These are phyloP conservation scores for Polyplosphaeria fusca DNA, from an alignment of 495 filamentous ascomycete genomes.

Conservation along the genomic window DNA sequence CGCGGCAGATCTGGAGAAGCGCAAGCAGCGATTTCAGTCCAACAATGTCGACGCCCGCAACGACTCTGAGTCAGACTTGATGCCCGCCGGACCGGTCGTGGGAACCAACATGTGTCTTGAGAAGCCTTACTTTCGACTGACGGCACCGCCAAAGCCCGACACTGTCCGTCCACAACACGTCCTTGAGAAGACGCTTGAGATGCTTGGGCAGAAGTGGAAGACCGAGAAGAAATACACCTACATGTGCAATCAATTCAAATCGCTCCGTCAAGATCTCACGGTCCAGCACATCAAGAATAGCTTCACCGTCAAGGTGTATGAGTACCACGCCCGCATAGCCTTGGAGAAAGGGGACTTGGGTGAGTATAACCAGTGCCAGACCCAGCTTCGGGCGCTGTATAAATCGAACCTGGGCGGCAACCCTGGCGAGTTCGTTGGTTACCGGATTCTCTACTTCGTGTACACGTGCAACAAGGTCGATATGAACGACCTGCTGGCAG, in stretches of 20 bases:
- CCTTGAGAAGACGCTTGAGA: slow-evolving; percentile 76
- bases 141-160: slow-evolving; percentile 78
- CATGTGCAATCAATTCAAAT: slow-evolving; percentile 99
- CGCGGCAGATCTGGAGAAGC: slow-evolving; percentile 80
- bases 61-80: slow-evolving; percentile 58
- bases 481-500: slow-evolving; percentile 95
- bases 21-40: slow-evolving; percentile 75
- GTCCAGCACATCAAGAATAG: slow-evolving; percentile 95
- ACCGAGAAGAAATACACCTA: slow-evolving; percentile 91
- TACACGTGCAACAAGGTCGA: slow-evolving; percentile 97
- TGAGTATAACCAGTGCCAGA: slow-evolving; percentile 99
- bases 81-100: slow-evolving; percentile 72
- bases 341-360: slow-evolving; percentile 97
- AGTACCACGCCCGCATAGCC: slow-evolving; percentile 96
- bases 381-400: slow-evolving; percentile 89
- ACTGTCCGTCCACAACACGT: slow-evolving; percentile 82
- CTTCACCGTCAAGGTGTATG: slow-evolving; percentile 93
- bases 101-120: slow-evolving; percentile 82
- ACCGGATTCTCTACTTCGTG: slow-evolving; percentile 99
- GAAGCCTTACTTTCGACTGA: slow-evolving; percentile 93
- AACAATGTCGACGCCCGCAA: slow-evolving; percentile 17
- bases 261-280: slow-evolving; percentile 93
- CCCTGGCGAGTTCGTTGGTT: slow-evolving; percentile 94
- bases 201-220: slow-evolving; percentile 92
- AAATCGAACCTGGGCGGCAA: slow-evolving; percentile 80